Evolutionary conservation across 163 green algal species (phyloP).

Genomic region (Trebouxiophyceae sp.): DNA sequence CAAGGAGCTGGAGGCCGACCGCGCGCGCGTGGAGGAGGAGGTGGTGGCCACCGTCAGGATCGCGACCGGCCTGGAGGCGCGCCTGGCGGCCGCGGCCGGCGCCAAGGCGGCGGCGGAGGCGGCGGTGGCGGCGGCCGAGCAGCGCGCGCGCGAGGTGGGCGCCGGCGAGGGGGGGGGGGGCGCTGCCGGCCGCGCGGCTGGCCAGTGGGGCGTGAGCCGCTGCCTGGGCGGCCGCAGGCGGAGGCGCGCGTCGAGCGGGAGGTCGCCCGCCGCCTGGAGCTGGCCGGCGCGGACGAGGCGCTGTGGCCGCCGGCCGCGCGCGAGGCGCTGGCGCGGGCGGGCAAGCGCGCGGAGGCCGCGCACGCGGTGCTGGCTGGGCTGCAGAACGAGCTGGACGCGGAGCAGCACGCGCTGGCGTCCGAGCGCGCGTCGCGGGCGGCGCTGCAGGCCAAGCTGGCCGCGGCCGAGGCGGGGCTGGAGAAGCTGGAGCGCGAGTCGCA

Average conservation of each 20-base stretch:
- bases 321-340: constrained; percentile 36
- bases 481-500: constrained; percentile 12
- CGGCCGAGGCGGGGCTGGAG: constrained; percentile 11
- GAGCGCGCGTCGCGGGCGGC: background rate
- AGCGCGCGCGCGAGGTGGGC: constrained; percentile 4
- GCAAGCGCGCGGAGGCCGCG: constrained; percentile 24
- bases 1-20: constrained; percentile 37
- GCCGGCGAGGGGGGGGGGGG: constrained; percentile 8
- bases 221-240: constrained; percentile 7
- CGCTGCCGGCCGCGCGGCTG: constrained; percentile 16
- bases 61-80: constrained; percentile 42
- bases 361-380: constrained; percentile 1
- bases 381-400: background rate
- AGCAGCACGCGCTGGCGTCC: background rate
- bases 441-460: constrained; percentile 14
- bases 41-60: constrained; percentile 46
- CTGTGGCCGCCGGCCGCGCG: constrained; percentile 23
- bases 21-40: constrained; percentile 47
- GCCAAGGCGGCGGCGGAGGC: constrained; percentile 22
- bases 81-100: constrained; percentile 24
- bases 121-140: constrained; percentile 21
- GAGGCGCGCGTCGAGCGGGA: constrained; percentile 13
- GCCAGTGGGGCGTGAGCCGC: constrained; percentile 12
- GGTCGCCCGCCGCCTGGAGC: constrained; percentile 16
- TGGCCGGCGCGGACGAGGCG: constrained; percentile 9